Conservation (phyloP, 192 early-diverging fungal species). For the Mycoemilia scoparia region DNA sequence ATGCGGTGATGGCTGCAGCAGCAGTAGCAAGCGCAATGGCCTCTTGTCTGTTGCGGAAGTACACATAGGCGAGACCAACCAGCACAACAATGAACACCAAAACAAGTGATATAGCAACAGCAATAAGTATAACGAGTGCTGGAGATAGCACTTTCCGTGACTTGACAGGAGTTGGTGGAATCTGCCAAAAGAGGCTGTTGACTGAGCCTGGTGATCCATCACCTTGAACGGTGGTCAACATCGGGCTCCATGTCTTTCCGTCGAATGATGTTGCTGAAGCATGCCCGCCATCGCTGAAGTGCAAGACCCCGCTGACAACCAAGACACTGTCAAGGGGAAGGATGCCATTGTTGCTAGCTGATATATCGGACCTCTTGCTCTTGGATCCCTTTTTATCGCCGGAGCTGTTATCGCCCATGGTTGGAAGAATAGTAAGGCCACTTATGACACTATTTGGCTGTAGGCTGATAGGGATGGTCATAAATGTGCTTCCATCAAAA, state of each 20-base stretch:
- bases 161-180: constrained; percentile 26
- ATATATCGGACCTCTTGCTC: constrained; percentile 2
- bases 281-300: constrained; percentile 8
- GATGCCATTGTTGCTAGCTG: constrained; percentile 6
- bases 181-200: constrained; percentile 21
- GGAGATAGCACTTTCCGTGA: constrained; percentile 24
- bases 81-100: constrained; percentile 44
- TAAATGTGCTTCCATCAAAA: constrained; percentile 29
- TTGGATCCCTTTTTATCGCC: too few relatives aligned
- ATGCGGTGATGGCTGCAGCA: constrained; percentile 23
- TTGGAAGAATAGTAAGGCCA: constrained; percentile 12
- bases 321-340: constrained; percentile 20
- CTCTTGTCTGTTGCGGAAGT: constrained; percentile 31
- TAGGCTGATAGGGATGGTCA: constrained; percentile 10
- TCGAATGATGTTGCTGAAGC: constrained; percentile 25
- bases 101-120: constrained; percentile 44
- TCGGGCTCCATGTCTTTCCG: constrained; percentile 21
- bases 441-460: constrained; percentile 11
- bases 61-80: constrained; percentile 34
- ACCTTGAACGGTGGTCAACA: constrained; percentile 23
- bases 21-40: constrained; percentile 26
- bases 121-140: constrained; percentile 46
- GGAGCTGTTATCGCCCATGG: constrained; percentile 16
- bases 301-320: constrained; percentile 18
- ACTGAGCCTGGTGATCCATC: constrained; percentile 18